Evolutionary conservation across 2,329 filamentous ascomycete genomes (phyloP).

Genomic region (Thelonectria discophora): DNA sequence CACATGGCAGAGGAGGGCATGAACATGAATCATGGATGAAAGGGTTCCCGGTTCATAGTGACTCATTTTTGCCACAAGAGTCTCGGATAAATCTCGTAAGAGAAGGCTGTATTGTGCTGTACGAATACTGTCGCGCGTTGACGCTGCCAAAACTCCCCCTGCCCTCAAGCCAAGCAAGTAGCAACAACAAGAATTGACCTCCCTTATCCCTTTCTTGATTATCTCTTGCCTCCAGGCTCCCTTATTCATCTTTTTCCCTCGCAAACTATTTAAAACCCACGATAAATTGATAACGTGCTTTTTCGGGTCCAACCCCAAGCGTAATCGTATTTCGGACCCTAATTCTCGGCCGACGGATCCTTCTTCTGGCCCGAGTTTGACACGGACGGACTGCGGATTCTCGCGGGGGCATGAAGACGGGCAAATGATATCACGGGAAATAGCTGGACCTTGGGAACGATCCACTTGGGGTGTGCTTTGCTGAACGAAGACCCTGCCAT

Average conservation of each 20-base stretch:
- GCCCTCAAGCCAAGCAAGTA: no score
- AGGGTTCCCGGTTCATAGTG: no score
- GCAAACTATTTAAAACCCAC: not conserved
- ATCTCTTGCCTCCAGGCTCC: no score
- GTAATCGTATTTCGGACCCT: constrained; percentile 13
- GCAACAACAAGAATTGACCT: no score
- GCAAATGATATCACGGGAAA: not conserved
- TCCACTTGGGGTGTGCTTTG: not conserved
- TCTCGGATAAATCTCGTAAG: no score
- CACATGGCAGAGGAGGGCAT: not conserved
- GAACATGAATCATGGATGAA: no score
- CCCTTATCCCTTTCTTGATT: no score
- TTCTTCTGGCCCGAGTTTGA: constrained; percentile 14
- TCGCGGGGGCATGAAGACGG: not conserved
- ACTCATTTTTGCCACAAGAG: no score
- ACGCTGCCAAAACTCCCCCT: no score
- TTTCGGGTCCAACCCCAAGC: not conserved
- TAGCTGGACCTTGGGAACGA: not conserved
- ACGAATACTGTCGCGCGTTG: no score
- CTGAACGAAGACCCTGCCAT: constrained; percentile 14
- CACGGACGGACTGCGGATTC: not conserved
- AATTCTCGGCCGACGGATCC: constrained; percentile 20
- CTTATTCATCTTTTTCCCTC: not conserved
- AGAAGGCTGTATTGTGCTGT: no score
- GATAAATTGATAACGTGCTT: not conserved